These are phyloP conservation scores for Ramaria sp. DNA, from an alignment of 768 basidiomycete genomes.

Conservation along the genomic window DNA sequence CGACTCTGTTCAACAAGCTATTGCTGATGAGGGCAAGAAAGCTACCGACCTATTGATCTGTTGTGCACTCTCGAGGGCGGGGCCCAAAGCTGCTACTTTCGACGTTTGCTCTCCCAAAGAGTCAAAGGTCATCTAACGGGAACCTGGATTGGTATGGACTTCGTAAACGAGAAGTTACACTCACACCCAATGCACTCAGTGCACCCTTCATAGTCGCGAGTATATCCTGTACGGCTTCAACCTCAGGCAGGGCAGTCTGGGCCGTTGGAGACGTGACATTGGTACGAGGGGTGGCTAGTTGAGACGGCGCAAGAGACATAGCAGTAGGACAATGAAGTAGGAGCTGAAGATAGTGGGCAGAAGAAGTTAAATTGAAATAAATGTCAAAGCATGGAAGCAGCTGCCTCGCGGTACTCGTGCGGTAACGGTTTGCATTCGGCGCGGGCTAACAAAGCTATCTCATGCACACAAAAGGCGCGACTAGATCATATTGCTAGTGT, in stretches of 20 bases:
- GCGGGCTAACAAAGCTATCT: neutral
- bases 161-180: constrained; percentile 1
- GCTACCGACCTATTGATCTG: constrained; percentile 32
- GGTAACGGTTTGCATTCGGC: constrained; percentile 1
- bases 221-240: constrained; percentile 17
- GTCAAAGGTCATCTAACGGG: constrained; percentile 32
- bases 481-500: neutral
- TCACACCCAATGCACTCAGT: constrained; percentile 24
- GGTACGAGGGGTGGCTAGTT: neutral
- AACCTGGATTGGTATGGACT: neutral
- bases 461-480: neutral
- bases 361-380: neutral
- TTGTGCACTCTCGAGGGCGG: constrained; percentile 27
- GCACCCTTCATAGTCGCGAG: constrained; percentile 19
- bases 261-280: constrained; percentile 9
- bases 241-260: constrained; percentile 10
- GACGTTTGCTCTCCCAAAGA: constrained; percentile 34
- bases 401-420: constrained; percentile 3
- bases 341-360: neutral
- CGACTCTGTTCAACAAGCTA: neutral
- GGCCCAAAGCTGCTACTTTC: constrained; percentile 31
- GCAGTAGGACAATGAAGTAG: neutral
- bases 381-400: neutral
- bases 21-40: neutral
- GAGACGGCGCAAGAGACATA: neutral